Evolutionary conservation across 2,329 filamentous ascomycete genomes (phyloP).

Genomic region (Hypoxylon sp.): DNA sequence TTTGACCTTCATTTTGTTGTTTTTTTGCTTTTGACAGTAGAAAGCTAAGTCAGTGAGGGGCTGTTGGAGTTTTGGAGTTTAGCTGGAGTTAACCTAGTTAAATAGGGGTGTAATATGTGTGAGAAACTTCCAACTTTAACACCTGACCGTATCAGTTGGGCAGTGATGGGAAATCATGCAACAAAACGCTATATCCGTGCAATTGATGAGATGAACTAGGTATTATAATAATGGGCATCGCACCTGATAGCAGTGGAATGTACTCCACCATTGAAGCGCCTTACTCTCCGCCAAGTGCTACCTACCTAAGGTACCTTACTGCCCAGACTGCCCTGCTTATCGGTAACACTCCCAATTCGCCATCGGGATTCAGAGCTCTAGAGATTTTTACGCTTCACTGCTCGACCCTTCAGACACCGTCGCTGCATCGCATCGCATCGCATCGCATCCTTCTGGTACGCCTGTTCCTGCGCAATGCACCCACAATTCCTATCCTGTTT

Average conservation of each 20-base stretch:
- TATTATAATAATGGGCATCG: slow-evolving; percentile 17
- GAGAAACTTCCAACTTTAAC: slow-evolving; percentile 2
- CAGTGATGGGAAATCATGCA: slow-evolving; percentile 10
- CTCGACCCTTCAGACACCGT: slow-evolving; percentile 10
- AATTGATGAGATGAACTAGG: neutral
- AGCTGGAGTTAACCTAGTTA: no score
- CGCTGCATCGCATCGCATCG: slow-evolving; percentile 27
- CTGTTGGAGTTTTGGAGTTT: neutral
- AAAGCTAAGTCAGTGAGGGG: neutral
- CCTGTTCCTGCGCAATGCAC: slow-evolving; percentile 16
- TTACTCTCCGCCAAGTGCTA: slow-evolving; percentile 22
- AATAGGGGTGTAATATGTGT: no score
- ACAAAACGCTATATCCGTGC: slow-evolving; percentile 14
- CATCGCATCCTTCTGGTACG: slow-evolving; percentile 9
- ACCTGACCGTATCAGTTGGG: neutral
- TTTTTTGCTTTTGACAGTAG: neutral
- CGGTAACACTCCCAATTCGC: slow-evolving; percentile 18
- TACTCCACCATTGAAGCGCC: slow-evolving; percentile 34
- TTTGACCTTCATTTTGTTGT: slow-evolving; percentile 90
- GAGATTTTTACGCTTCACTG: slow-evolving; percentile 25
- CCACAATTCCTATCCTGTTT: slow-evolving; percentile 10
- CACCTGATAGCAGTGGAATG: slow-evolving; percentile 28
- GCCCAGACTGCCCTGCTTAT: slow-evolving; percentile 26
- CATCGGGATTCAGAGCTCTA: slow-evolving; percentile 21
- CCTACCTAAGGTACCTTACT: no score